A percentile compares a stretch with the other conserved stretches of the same genome.
Conservation (phyloP, 768 basidiomycete species). For the Cubamyces lactineus region DNA sequence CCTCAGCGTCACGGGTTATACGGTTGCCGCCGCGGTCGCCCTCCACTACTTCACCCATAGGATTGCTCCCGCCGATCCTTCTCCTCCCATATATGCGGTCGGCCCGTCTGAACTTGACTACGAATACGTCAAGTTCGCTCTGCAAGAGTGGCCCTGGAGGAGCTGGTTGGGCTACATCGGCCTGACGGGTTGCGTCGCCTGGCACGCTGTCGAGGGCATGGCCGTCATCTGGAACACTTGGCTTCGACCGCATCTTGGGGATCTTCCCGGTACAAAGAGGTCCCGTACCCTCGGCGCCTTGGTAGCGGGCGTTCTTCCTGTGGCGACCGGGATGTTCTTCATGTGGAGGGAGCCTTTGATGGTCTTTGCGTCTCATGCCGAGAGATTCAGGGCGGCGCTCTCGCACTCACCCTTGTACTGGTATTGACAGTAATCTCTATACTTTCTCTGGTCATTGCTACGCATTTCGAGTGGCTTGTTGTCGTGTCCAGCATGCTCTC, state of each 20-base stretch:
- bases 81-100: conserved; percentile 55
- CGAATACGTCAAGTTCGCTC: conserved; percentile 78
- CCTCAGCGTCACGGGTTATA: conserved; percentile 68
- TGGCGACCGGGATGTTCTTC: conserved; percentile 56
- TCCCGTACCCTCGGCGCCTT: conserved; percentile 38
- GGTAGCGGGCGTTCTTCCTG: conserved; percentile 48
- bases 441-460: neutral
- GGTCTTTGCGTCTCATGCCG: conserved; percentile 52
- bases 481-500: neutral
- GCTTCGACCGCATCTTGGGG: conserved; percentile 36
- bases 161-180: conserved; percentile 67
- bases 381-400: conserved; percentile 57
- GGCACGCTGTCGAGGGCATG: conserved; percentile 69
- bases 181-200: conserved; percentile 54
- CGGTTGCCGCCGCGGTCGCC: conserved; percentile 60
- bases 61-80: conserved; percentile 48
- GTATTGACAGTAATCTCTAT: conserved; percentile 29
- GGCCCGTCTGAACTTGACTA: conserved; percentile 81
- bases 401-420: conserved; percentile 50
- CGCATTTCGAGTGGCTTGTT: neutral
- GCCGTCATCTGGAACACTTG: conserved; percentile 56
- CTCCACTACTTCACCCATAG: conserved; percentile 76
- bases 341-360: conserved; percentile 62
- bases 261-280: conserved; percentile 33
- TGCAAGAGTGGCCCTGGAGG: conserved; percentile 62